These are phyloP conservation scores for Botrytis deweyae DNA, from an alignment of 2,329 filamentous ascomycete genomes.

Conservation along the genomic window DNA sequence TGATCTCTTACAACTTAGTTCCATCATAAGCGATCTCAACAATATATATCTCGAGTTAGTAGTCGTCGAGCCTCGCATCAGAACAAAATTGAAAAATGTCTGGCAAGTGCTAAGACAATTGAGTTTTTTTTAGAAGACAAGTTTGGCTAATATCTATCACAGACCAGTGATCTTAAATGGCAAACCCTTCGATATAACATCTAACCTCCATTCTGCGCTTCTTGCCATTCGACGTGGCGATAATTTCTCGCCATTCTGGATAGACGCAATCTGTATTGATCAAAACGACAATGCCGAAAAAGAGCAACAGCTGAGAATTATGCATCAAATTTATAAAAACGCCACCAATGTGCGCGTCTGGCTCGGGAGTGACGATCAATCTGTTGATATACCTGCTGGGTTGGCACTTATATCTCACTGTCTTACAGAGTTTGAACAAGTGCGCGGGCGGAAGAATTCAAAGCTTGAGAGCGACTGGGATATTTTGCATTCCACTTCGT, in stretches of 20 bases:
- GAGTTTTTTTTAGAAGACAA: neutral
- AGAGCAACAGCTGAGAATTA: neutral
- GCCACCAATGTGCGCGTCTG: neutral
- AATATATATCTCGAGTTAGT: neutral
- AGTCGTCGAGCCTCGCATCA: neutral
- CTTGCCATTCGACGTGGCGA: neutral
- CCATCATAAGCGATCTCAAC: neutral
- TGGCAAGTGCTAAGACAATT: neutral
- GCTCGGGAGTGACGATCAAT: neutral
- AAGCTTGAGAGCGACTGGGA: neutral
- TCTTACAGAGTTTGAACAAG: neutral
- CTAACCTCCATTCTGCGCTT: neutral
- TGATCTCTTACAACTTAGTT: neutral
- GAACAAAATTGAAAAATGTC: neutral
- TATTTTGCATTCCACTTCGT: neutral
- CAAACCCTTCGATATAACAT: neutral
- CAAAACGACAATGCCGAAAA: neutral
- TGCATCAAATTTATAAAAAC: neutral
- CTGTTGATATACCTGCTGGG: neutral
- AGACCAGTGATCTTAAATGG: neutral
- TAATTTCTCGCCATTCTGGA: fast-evolving
- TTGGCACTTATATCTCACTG: neutral
- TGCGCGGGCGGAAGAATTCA: neutral
- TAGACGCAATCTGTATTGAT: neutral
- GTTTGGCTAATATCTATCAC: neutral